Evolutionary conservation across 306 rosid genomes (phyloP), one percentile per base, ranked within the genome.

Genomic region (Casuarina cunninghamiana): DNA sequence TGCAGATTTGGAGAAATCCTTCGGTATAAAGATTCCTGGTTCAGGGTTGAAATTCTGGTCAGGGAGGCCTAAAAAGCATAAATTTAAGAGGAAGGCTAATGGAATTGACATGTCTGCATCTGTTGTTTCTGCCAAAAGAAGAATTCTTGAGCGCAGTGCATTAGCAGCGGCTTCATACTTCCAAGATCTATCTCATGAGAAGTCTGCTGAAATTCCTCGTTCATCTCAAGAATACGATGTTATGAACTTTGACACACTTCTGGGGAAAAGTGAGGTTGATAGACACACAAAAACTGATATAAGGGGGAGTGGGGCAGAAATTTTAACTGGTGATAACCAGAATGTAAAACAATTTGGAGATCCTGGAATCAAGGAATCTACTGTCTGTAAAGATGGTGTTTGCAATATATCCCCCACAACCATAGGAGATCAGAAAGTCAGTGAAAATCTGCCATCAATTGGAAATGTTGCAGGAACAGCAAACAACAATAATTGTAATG

Each of bases 1-100:
- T 86, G 97, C 92, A 2, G 90, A 81, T 84, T 78, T 93, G 84
- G 98, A 95, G 84, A 91, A 89, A 81, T 79, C 96, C 32, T 92
- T 95, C 84, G 91, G 88, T 76, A 87, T 73, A 44, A 87, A 90
- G 78, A 86, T 81, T 72, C 96, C 92, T 19, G 90, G 88, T 80
- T 76, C 83, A n/a, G 89, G 88, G 79, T 89, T 86, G 72, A 84
- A 84, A 72, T 88, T 89, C 83, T 89, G 87, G 92, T 84, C 96
- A 82, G 81, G 82, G 81, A 81, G 89, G 81, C 86, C 80, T 63
- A 79, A 75, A 79, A 84, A 81, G 50, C 84, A 71, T 55, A 86
- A 81, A 58, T 79, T 86, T 75, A 92, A 92, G 86, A 87, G 83
- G 89, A 92, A 85, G 84, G 87, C 88, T 77, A 80, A 78, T 72